A percentile compares a stretch with the other conserved stretches of the same genome.
Evolutionary conservation across 2,329 filamentous ascomycete genomes (phyloP).

Genomic region (Aspergillus fischeri): DNA sequence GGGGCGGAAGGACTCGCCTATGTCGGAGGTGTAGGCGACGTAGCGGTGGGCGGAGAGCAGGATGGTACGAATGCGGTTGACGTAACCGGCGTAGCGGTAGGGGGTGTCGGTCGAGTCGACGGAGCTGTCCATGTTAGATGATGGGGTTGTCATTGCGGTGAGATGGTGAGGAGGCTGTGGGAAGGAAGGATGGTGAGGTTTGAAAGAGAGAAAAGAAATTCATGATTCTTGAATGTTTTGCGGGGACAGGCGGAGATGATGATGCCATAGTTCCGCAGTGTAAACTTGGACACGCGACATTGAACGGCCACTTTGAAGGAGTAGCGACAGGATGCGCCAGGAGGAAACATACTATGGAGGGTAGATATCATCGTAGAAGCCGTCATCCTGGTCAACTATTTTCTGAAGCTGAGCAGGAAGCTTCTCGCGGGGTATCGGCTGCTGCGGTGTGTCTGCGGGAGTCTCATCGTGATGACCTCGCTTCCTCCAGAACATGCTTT

Average conservation of each 20-base stretch:
- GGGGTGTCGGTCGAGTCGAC: conserved; percentile 79
- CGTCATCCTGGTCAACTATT: conserved; percentile 60
- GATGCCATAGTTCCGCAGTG: background rate
- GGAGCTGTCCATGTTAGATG: conserved; percentile 46
- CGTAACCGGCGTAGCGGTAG: conserved; percentile 90
- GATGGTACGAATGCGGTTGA: conserved; percentile 77
- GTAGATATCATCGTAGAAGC: conserved; percentile 71
- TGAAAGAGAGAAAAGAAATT: background rate
- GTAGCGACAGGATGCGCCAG: conserved; percentile 1
- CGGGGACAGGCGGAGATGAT: conserved; percentile 2
- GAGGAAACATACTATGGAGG: conserved; percentile 66
- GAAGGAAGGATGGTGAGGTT: background rate
- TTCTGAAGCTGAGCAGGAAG: conserved; percentile 55
- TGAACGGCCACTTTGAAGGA: background rate
- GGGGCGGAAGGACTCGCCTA: conserved; percentile 93
- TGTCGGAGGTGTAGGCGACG: conserved; percentile 93
- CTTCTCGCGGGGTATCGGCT: conserved; percentile 45
- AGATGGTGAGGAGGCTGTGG: background rate
- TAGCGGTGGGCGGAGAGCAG: conserved; percentile 89
- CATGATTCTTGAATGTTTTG: background rate
- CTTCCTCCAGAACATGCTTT: conserved; percentile 29
- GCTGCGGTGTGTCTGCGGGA: conserved; percentile 19
- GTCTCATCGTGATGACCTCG: conserved; percentile 18
- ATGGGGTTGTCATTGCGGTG: conserved; percentile 3
- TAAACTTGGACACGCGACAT: background rate